phyloP scores from a whole-genome alignment of 1,139 yeast genomes.

The Hyphopichia fennica region DNA sequence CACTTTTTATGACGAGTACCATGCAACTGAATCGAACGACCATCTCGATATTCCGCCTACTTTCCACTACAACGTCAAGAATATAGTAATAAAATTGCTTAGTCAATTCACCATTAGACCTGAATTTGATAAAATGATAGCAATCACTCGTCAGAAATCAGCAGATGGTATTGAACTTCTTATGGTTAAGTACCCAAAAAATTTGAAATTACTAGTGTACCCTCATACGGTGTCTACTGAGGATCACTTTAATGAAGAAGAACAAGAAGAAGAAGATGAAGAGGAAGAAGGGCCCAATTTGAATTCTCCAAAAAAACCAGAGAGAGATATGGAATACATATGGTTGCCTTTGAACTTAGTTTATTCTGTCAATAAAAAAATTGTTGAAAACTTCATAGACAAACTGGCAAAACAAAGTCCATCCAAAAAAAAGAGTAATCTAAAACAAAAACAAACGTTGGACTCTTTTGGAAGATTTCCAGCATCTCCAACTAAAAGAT shows the following conservation, averaged over 20 bases:
- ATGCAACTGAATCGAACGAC: background rate
- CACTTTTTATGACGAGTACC: background rate
- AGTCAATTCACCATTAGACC: constrained; percentile 3
- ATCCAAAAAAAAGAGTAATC: constrained; percentile 5
- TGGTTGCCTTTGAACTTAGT: constrained; percentile 18
- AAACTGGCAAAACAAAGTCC: background rate
- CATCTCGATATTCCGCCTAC: constrained; percentile 3
- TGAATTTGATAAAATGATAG: background rate
- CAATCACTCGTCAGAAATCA: constrained; percentile 6
- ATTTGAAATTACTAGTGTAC: constrained; percentile 2
- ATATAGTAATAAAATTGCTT: constrained; percentile 7
- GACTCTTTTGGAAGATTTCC: constrained; percentile 11
- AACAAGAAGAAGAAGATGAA: background rate
- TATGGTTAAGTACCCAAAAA: constrained; percentile 9
- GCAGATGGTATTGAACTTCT: constrained; percentile 5
- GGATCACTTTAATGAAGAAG: background rate
- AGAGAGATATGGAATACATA: constrained; percentile 2
- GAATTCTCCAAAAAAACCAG: background rate
- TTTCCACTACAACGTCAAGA: constrained; percentile 5
- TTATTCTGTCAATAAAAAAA: constrained; percentile 8
- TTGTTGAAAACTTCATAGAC: constrained; percentile 8
- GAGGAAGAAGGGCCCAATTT: background rate
- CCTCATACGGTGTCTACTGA: constrained; percentile 6
- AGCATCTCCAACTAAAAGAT: constrained; percentile 9
- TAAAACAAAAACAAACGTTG: constrained; percentile 10